Conservation (phyloP, 2,329 filamentous ascomycete species). For the Polytolypa hystricis region DNA sequence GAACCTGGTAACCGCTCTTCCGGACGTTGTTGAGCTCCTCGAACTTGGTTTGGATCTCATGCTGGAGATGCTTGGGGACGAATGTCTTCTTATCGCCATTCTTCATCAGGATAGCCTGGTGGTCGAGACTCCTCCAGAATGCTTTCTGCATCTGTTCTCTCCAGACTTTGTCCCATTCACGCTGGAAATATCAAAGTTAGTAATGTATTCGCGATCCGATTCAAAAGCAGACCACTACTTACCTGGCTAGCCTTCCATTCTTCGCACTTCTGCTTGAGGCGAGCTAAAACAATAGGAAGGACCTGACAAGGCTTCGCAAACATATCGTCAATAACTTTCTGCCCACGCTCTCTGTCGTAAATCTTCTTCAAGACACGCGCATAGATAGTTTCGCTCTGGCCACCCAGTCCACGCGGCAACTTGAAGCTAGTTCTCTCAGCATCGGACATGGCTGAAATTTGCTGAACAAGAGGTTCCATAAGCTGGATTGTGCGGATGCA, state of each 20-base stretch:
- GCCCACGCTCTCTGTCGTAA: constrained; percentile 74
- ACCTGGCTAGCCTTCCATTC: constrained; percentile 89
- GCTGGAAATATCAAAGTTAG: constrained; percentile 39
- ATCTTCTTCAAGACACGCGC: constrained; percentile 96
- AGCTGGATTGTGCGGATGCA: constrained; percentile 92
- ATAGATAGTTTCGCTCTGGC: constrained; percentile 92
- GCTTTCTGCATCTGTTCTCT: constrained; percentile 88
- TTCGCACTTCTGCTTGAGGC: constrained; percentile 91
- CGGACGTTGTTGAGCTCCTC: constrained; percentile 76
- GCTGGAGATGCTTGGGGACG: constrained; percentile 77
- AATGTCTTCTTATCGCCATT: constrained; percentile 83
- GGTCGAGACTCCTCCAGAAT: constrained; percentile 92
- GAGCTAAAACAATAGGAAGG: constrained; percentile 74
- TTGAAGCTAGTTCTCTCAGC: constrained; percentile 63
- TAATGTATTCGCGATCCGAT: too few species aligned
- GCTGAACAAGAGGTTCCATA: constrained; percentile 84
- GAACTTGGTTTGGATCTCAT: constrained; percentile 82
- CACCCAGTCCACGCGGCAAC: constrained; percentile 73
- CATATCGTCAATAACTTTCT: constrained; percentile 76
- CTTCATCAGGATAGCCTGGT: constrained; percentile 87
- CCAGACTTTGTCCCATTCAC: constrained; percentile 99
- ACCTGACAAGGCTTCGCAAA: constrained; percentile 76
- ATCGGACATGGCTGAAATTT: constrained; percentile 69
- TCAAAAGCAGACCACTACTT: constrained; percentile 9
- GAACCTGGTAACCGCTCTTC: constrained; percentile 47